A percentile compares a stretch with the other conserved stretches of the same genome.
Conservation (phyloP, 176 grass and related monocot species). For the Poa pratensis region DNA sequence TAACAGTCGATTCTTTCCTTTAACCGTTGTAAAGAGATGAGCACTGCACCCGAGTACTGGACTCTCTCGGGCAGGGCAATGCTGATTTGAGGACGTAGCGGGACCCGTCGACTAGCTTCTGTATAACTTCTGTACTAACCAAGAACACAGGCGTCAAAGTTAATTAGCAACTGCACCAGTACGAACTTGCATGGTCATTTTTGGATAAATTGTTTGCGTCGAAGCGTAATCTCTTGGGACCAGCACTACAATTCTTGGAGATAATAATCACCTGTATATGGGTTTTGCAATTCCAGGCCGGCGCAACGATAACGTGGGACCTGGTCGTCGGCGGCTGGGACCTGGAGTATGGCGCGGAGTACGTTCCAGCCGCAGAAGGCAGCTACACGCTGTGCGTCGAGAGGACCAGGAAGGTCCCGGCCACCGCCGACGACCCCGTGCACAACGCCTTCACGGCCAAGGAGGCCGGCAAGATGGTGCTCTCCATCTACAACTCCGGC, state of each 20-base stretch:
- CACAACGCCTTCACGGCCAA: conserved; percentile 79
- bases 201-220: too few relatives aligned
- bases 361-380: conserved; percentile 66
- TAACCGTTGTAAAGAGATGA: conserved; percentile 36
- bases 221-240: too few relatives aligned
- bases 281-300: conserved; percentile 51
- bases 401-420: conserved; percentile 65
- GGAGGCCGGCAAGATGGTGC: conserved; percentile 91
- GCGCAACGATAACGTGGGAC: conserved; percentile 92
- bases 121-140: too few relatives aligned
- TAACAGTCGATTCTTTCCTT: neutral
- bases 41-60: neutral
- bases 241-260: too few relatives aligned
- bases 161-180: neutral
- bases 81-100: conserved; percentile 46
- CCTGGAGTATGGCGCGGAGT: conserved; percentile 92
- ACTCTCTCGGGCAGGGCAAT: neutral
- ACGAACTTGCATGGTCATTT: neutral
- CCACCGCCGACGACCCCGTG: conserved; percentile 65
- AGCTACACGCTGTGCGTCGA: conserved; percentile 88
- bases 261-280: too few relatives aligned
- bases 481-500: conserved; percentile 83
- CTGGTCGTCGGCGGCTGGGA: conserved; percentile 91
- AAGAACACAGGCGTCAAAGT: neutral
- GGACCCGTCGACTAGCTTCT: neutral